Conservation (phyloP, 768 basidiomycete genomes). For the Trichaptum fuscoviolaceum region DNA sequence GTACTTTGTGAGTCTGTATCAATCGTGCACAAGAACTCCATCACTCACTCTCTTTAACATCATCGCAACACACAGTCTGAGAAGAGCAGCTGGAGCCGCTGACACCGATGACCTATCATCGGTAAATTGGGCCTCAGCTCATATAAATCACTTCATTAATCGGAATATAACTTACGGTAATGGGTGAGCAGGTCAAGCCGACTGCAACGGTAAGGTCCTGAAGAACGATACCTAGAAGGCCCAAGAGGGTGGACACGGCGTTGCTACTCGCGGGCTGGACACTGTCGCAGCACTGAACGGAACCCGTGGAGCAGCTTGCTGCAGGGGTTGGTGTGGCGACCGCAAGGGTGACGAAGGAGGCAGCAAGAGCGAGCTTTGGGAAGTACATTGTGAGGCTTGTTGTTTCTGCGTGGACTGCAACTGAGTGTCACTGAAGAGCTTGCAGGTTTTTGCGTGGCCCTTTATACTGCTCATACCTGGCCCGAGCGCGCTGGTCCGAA, state of each 20-base stretch:
- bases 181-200: slow-evolving; percentile 16
- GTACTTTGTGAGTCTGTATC: neutral
- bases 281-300: slow-evolving; percentile 28
- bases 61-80: slow-evolving; percentile 2
- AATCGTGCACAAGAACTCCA: neutral
- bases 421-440: neutral
- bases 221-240: slow-evolving; percentile 16
- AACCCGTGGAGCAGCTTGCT: slow-evolving; percentile 14
- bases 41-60: neutral
- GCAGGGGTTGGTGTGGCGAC: slow-evolving; percentile 15
- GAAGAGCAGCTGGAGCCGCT: neutral
- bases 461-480: neutral
- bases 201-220: slow-evolving; percentile 11
- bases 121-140: neutral
- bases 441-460: neutral
- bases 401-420: neutral
- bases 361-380: slow-evolving; percentile 10
- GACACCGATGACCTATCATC: slow-evolving; percentile 1
- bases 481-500: neutral
- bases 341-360: slow-evolving; percentile 18
- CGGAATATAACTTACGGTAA: slow-evolving; percentile 1
- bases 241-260: slow-evolving; percentile 12
- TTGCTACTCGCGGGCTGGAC: slow-evolving; percentile 15
- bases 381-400: slow-evolving; percentile 3
- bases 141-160: neutral